These are phyloP conservation scores for Botryotinia narcissicola DNA, from an alignment of 2,329 filamentous ascomycete species.

Conservation along the genomic window DNA sequence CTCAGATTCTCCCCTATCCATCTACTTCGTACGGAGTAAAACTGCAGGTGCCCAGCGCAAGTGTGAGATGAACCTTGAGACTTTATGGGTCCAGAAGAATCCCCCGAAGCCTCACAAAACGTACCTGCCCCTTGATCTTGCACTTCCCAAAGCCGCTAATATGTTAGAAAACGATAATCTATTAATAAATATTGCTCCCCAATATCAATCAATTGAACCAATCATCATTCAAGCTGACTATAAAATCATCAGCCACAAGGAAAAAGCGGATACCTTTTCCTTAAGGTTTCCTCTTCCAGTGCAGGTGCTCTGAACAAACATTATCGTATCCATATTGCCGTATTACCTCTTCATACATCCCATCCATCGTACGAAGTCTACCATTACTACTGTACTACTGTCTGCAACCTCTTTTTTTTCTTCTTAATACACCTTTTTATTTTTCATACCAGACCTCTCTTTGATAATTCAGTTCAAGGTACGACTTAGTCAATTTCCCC, in stretches of 20 bases:
- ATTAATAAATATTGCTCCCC: neutral
- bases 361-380: neutral
- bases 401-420: neutral
- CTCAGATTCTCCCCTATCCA: neutral
- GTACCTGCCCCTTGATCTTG: neutral
- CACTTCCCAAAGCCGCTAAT: neutral
- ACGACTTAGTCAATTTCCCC: neutral
- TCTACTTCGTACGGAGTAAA: too few species aligned
- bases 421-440: neutral
- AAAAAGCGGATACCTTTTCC: slow-evolving; percentile 1
- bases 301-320: neutral
- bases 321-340: neutral
- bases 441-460: neutral
- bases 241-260: neutral
- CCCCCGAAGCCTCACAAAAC: neutral
- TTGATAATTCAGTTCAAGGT: neutral
- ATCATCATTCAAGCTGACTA: neutral
- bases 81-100: neutral
- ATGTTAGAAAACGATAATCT: neutral
- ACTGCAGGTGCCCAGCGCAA: neutral
- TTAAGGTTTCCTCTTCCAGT: slow-evolving; percentile 5
- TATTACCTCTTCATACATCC: neutral
- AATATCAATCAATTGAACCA: neutral
- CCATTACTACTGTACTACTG: neutral
- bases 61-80: neutral